These are phyloP conservation scores for Epichloe bromicola DNA, from an alignment of 2,329 filamentous ascomycete genomes.

Conservation along the genomic window DNA sequence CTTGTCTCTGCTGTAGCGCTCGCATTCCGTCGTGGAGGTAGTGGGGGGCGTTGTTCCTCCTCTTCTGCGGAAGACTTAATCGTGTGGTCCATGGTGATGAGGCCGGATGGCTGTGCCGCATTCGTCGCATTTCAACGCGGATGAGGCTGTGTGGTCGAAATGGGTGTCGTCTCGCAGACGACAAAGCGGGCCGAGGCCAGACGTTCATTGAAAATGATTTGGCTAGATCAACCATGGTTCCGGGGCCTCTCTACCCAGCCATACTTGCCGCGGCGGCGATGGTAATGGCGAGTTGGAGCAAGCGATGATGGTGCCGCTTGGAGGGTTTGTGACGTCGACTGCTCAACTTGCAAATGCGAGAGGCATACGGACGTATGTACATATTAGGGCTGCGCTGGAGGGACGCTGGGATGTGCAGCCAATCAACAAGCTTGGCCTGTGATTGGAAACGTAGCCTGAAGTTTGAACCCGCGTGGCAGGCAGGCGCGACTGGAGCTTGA, in stretches of 20 bases:
- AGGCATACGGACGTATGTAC: not conserved
- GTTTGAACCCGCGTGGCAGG: not conserved
- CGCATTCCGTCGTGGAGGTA: slow-evolving; percentile 37
- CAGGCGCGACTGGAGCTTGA: not conserved
- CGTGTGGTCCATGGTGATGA: slow-evolving; percentile 17
- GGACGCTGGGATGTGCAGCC: not conserved
- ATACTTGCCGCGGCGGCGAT: not conserved
- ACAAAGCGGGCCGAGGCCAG: not conserved
- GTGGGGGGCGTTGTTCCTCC: slow-evolving; percentile 38
- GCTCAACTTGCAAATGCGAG: not conserved
- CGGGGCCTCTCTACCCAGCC: not conserved
- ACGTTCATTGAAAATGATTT: not conserved
- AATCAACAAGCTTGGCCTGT: not conserved
- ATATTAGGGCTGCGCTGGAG: too few relatives aligned
- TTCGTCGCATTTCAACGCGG: slow-evolving; percentile 17
- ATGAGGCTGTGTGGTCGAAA: not conserved
- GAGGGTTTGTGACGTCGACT: not conserved
- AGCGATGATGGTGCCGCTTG: too few relatives aligned
- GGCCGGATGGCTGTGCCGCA: slow-evolving; percentile 3
- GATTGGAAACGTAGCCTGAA: slow-evolving; percentile 10
- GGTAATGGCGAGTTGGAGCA: not conserved
- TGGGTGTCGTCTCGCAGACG: not conserved
- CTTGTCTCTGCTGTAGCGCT: slow-evolving; percentile 23
- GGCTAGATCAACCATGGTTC: not conserved
- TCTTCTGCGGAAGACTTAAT: slow-evolving; percentile 13